Evolutionary conservation across 1,284 basidiomycete species (phyloP), one percentile per base, ranked within the genome.

Genomic region (Ustilago cynodontis): DNA sequence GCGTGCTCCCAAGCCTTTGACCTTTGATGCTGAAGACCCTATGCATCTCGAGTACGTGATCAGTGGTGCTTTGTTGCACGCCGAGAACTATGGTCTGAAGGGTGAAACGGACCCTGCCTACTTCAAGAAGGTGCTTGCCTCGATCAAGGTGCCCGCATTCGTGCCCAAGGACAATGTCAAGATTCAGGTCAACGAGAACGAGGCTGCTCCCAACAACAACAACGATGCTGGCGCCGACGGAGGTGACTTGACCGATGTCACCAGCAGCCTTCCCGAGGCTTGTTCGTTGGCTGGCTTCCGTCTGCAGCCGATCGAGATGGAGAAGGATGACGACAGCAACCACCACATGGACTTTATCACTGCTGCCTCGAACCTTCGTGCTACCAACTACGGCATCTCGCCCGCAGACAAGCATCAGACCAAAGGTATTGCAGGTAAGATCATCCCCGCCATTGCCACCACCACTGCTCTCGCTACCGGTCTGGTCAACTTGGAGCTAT

Each of bases 341-440:
- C 91, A 94, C 88, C 97, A 99, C 88, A 98, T 99, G 86, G 97
- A 98, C 88, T 99, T 99, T 87, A 98, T 99, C 88, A 98, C 95
- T 39, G 93, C 97, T 7, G 93, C 97, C 3, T 98, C 96, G 57
- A 99, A 99, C 88, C 89, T 99, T 72, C 93, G 97, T 52, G 97
- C 97, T 1, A 90, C 91, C 88, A 99, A 99, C 88, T 99, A 99
- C 88, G 92, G 89, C 77, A 99, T 99, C 86, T 89, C 90, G 58
- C 88, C 90, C 26, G 94, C 95, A 14, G 94, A 98, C 87, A 90
- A 92, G 65, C 95, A 99, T 88, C 91, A 92, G 72, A 99, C 96
- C 47, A 99, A 99, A 89, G 93, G 97, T 86, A 98, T 99, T 84
- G 98, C 97, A 3, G 97, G 97, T 65, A 99, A 99, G 89, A 99